Base-by-base conservation (phyloP, 2,329 filamentous ascomycete species). In the Chaetomium sp. region DNA sequence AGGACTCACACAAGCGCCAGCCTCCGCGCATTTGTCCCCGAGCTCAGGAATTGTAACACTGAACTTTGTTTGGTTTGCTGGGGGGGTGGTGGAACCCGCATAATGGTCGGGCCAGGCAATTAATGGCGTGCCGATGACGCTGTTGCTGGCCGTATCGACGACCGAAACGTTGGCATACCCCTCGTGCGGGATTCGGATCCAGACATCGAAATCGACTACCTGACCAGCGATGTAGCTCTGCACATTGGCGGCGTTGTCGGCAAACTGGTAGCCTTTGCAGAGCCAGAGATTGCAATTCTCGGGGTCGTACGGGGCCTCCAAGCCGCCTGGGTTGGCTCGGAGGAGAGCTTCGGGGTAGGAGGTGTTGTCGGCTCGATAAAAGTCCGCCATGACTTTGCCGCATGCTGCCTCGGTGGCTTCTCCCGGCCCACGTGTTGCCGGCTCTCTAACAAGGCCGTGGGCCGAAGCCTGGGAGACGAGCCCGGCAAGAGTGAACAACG, bases 161-260 rank as follows among this genome's bases (percentile, higher is more conserved):
- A 83, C 74, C 50, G 77, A 80, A 62, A 83, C 81, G 67, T 83
- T 83, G 68, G 80, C 80, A 60, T 76, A 73, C 65, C 81, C 81
- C 58, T 72, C 75, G 73, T 83, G 81, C 4, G 81, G 79, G 65
- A 81, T 80, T 27, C 77, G 75, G 59, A 83, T 80, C 35, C 74
- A 76, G 45, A 82, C 76, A 42, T 74, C 73, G 58, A 83, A 74
- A 70, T 76, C 72, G 60, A 83, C 75, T 2, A 68, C 73, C 69
- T 82, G 72, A n/a, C 81, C 81, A 4, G 79, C 68, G n/a, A 70
- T 70, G 71, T 76, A 79, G 29, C 59, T 53, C 72, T 78, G 75
- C 62, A 78, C 76, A 67, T 75, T 73, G 66, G 69, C 74, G 16
- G 61, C 65, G 74, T 79, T 78, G 74, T 80, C 78, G 60, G 60